These are phyloP conservation scores for Fusarium illudens DNA, from an alignment of 2,329 filamentous ascomycete species.

Conservation along the genomic window DNA sequence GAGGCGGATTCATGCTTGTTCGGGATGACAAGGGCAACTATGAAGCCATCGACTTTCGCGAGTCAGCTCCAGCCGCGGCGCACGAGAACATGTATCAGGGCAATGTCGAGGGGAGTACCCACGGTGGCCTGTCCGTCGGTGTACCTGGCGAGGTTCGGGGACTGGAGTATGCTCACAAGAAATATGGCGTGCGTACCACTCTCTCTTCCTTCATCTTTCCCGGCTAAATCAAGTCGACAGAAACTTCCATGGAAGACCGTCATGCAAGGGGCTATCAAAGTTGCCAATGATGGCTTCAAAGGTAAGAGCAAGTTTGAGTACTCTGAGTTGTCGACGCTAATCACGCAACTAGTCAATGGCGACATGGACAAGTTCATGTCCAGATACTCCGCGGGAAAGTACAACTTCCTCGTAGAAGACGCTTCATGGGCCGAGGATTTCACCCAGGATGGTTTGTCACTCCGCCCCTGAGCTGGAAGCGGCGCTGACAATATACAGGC, in stretches of 20 bases:
- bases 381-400: slow-evolving; percentile 48
- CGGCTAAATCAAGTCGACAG: slow-evolving; percentile 41
- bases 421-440: slow-evolving; percentile 88
- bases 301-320: slow-evolving; percentile 41
- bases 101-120: slow-evolving; percentile 71
- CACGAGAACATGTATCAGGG: slow-evolving; percentile 85
- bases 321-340: slow-evolving; percentile 14
- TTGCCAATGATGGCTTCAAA: slow-evolving; percentile 77
- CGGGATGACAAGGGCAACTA: slow-evolving; percentile 77
- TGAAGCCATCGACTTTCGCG: slow-evolving; percentile 89
- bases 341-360: slow-evolving; percentile 61
- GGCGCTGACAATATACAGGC: slow-evolving; percentile 49
- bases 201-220: neutral
- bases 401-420: slow-evolving; percentile 76
- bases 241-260: slow-evolving; percentile 74
- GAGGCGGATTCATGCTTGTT: slow-evolving; percentile 90
- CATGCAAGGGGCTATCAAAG: slow-evolving; percentile 75
- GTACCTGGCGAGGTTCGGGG: slow-evolving; percentile 82
- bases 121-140: slow-evolving; percentile 75
- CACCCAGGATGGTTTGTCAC: slow-evolving; percentile 71
- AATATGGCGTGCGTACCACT: slow-evolving; percentile 66
- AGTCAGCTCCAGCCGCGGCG: slow-evolving; percentile 84
- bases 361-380: slow-evolving; percentile 81
- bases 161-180: slow-evolving; percentile 78
- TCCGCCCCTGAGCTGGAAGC: neutral